phyloP scores from a whole-genome alignment of 1,284 basidiomycete genomes.

The Naganishia sp. region DNA sequence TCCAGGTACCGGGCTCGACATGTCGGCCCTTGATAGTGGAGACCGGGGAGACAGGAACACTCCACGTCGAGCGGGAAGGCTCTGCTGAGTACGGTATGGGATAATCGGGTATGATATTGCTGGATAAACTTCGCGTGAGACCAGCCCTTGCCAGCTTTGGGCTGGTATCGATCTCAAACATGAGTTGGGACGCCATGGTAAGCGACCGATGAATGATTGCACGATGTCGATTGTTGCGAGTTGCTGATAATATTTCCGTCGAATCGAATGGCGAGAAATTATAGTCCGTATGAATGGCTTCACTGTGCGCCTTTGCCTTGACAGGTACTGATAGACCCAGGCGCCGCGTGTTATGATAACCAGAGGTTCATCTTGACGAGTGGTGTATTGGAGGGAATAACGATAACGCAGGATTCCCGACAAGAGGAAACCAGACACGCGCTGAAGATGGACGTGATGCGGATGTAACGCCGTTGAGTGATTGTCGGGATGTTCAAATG shows the following conservation, averaged over 20 bases:
- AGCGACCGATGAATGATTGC: background rate
- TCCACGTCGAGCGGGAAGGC: conserved; percentile 10
- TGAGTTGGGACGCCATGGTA: conserved; percentile 18
- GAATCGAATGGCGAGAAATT: background rate
- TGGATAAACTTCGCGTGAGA: conserved; percentile 1
- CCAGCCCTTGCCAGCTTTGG: conserved; percentile 13
- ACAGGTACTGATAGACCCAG: conserved; percentile 24
- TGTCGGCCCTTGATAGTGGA: background rate
- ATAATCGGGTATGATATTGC: conserved; percentile 3
- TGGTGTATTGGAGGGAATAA: background rate
- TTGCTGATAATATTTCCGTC: background rate
- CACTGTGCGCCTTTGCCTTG: conserved; percentile 12
- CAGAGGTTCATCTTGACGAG: conserved; percentile 15
- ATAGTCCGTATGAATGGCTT: background rate
- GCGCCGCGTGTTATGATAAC: conserved; percentile 13
- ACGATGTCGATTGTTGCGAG: background rate
- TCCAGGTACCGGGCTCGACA: background rate
- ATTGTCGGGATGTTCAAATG: conserved; percentile 2
- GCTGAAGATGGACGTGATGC: conserved; percentile 1
- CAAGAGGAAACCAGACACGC: background rate
- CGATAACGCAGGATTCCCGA: background rate
- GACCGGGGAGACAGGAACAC: conserved; percentile 12
- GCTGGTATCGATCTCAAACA: conserved; percentile 27
- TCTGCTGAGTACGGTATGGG: background rate
- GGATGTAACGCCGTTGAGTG: background rate